Conservation (phyloP, 352 stramenopile species). For the Pythium plurisporium region DNA sequence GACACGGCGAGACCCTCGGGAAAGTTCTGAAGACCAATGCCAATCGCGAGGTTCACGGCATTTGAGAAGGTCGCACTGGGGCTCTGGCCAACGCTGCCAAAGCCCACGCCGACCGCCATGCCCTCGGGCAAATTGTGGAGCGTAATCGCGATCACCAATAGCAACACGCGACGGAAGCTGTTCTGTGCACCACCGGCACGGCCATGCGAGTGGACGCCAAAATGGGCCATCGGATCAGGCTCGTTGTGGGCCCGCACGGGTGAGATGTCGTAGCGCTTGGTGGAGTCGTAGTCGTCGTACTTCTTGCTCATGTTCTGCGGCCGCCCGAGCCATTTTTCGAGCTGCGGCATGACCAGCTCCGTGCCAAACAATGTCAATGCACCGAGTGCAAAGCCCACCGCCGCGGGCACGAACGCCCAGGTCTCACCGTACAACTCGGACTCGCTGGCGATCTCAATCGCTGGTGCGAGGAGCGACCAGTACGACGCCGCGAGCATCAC, state of each 20-base stretch:
- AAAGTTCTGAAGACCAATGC: slow-evolving; percentile 89
- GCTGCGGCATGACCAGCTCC: slow-evolving; percentile 53
- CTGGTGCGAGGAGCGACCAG: slow-evolving; percentile 82
- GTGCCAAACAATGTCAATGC: slow-evolving; percentile 70
- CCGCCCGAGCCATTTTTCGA: slow-evolving; percentile 45
- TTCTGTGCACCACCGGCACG: background rate
- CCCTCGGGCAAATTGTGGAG: slow-evolving; percentile 89
- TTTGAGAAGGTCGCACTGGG: slow-evolving; percentile 67
- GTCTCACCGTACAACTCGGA: slow-evolving; percentile 72
- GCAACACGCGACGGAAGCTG: slow-evolving; percentile 63
- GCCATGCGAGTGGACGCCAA: slow-evolving; percentile 21
- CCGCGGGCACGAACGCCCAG: slow-evolving; percentile 79
- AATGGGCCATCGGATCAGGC: slow-evolving; percentile 29
- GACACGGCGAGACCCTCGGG: slow-evolving; percentile 87
- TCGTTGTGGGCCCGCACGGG: background rate
- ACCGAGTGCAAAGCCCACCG: slow-evolving; percentile 79
- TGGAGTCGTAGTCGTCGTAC: slow-evolving; percentile 33
- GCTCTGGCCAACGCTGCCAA: slow-evolving; percentile 78
- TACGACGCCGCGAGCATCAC: slow-evolving; percentile 90
- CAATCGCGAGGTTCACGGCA: slow-evolving; percentile 83
- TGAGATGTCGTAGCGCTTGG: slow-evolving; percentile 12
- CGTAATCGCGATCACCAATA: slow-evolving; percentile 89
- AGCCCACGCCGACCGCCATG: slow-evolving; percentile 88
- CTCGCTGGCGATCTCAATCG: slow-evolving; percentile 84
- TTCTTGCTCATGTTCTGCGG: slow-evolving; percentile 52